A percentile compares a stretch with the other conserved stretches of the same genome.
phyloP scores from a whole-genome alignment of 805 yeast species.

The Candida suzukii region DNA sequence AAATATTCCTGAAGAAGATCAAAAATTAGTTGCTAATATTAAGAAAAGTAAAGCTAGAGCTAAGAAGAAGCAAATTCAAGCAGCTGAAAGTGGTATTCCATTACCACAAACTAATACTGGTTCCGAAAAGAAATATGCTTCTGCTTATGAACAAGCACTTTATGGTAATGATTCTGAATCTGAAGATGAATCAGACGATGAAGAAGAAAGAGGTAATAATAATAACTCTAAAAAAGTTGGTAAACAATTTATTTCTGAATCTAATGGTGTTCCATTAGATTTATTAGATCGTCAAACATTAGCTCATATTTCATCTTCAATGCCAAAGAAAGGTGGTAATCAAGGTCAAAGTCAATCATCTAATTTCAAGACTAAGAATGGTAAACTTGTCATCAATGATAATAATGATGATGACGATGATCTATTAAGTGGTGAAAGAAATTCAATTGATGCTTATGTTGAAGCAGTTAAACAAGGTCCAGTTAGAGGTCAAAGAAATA shows the following conservation, averaged over 20 bases:
- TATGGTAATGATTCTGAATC: slow-evolving; percentile 63
- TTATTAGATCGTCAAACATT: slow-evolving; percentile 78
- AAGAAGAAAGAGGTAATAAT: slow-evolving; percentile 10
- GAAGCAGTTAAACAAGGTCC: slow-evolving; percentile 94
- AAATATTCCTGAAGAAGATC: slow-evolving; percentile 86
- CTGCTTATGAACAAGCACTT: slow-evolving; percentile 89
- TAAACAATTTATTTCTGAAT: slow-evolving; percentile 69
- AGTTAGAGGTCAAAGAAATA: slow-evolving; percentile 87
- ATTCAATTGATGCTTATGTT: slow-evolving; percentile 84
- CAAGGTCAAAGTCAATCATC: no score
- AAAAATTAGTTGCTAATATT: slow-evolving; percentile 75
- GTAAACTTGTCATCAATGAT: slow-evolving; percentile 63
- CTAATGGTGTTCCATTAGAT: slow-evolving; percentile 73
- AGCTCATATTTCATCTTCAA: slow-evolving; percentile 83
- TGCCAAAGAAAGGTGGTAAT: slow-evolving; percentile 56
- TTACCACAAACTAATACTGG: slow-evolving; percentile 6
- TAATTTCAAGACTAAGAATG: slow-evolving; percentile 47
- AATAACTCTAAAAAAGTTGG: slow-evolving; percentile 22
- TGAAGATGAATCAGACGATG: slow-evolving; percentile 37
- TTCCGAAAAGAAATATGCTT: slow-evolving; percentile 42
- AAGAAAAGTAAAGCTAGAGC: slow-evolving; percentile 81
- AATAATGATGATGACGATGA: slow-evolving; percentile 38
- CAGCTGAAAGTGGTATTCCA: slow-evolving; percentile 10
- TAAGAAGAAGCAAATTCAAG: slow-evolving; percentile 56
- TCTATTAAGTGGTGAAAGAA: slow-evolving; percentile 36